These are phyloP conservation scores for Trichoderma asperelloides DNA, from an alignment of 495 filamentous ascomycete species.

Conservation along the genomic window DNA sequence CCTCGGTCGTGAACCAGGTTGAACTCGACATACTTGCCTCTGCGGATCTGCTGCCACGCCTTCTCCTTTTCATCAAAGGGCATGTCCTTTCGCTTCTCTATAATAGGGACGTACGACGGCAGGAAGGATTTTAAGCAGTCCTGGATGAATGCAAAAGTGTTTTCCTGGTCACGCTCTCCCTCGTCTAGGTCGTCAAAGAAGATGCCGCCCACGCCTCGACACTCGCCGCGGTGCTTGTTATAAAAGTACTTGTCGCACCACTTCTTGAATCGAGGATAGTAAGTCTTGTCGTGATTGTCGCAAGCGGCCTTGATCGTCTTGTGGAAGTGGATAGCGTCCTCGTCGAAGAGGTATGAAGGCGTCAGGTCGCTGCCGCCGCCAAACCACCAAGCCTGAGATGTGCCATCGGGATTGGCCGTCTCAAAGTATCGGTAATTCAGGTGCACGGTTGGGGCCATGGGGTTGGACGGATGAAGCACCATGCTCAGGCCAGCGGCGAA, in stretches of 20 bases:
- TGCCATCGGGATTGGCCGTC: constrained; percentile 67
- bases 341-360: constrained; percentile 88
- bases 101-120: constrained; percentile 84
- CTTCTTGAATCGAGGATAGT: constrained; percentile 92
- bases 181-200: constrained; percentile 98
- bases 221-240: constrained; percentile 81
- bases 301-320: constrained; percentile 84
- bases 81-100: constrained; percentile 83
- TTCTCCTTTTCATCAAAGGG: constrained; percentile 76
- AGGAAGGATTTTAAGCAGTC: constrained; percentile 79
- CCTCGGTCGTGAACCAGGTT: constrained; percentile 97
- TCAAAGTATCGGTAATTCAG: constrained; percentile 99
- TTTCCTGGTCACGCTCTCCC: constrained; percentile 68
- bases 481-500: constrained; percentile 90
- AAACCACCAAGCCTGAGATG: constrained; percentile 89
- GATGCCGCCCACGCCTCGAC: constrained; percentile 88
- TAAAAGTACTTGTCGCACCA: constrained; percentile 99
- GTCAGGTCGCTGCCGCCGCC: constrained; percentile 93
- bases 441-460: constrained; percentile 95
- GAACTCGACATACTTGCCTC: constrained; percentile 95
- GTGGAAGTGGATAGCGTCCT: constrained; percentile 96
- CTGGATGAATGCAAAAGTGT: constrained; percentile 84
- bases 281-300: constrained; percentile 84
- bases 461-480: constrained; percentile 87
- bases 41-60: constrained; percentile 89